Evolutionary conservation across 495 filamentous ascomycete genomes (phyloP).

Genomic region (Xylaria intraflava): DNA sequence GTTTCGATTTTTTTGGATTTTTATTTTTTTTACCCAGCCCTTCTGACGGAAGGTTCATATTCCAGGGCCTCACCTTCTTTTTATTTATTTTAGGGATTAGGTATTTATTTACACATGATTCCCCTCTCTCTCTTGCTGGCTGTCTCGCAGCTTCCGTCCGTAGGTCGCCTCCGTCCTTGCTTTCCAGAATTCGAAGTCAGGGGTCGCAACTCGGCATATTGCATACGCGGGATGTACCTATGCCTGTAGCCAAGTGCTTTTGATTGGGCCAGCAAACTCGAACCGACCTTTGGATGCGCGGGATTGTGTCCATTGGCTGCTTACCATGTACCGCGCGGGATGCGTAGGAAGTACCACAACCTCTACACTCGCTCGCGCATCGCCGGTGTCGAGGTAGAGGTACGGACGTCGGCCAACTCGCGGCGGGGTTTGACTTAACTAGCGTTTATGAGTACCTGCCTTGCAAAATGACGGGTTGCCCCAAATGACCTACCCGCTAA

Average conservation of each 20-base stretch:
- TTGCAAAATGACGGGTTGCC: no score
- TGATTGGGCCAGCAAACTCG: neutral
- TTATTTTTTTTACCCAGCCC: no score
- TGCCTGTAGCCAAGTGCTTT: no score
- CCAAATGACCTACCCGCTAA: conserved; percentile 8
- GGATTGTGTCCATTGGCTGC: neutral
- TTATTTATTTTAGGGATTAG: neutral
- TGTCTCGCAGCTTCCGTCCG: neutral
- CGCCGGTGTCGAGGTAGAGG: no score
- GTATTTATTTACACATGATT: neutral
- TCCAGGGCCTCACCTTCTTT: no score
- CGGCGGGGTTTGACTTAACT: no score
- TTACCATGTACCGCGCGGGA: neutral
- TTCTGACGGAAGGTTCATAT: no score
- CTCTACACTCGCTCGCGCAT: neutral
- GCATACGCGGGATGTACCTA: no score
- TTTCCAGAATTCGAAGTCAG: conserved; percentile 1
- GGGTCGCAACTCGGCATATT: neutral
- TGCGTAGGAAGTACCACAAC: neutral
- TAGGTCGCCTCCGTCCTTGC: neutral
- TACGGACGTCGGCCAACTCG: no score
- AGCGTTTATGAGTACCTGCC: neutral
- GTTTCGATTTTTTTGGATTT: no score
- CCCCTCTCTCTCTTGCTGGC: neutral
- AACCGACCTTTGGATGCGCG: neutral